Evolutionary conservation across 2,329 filamentous ascomycete genomes (phyloP).

Genomic region (Cadophora sp.): DNA sequence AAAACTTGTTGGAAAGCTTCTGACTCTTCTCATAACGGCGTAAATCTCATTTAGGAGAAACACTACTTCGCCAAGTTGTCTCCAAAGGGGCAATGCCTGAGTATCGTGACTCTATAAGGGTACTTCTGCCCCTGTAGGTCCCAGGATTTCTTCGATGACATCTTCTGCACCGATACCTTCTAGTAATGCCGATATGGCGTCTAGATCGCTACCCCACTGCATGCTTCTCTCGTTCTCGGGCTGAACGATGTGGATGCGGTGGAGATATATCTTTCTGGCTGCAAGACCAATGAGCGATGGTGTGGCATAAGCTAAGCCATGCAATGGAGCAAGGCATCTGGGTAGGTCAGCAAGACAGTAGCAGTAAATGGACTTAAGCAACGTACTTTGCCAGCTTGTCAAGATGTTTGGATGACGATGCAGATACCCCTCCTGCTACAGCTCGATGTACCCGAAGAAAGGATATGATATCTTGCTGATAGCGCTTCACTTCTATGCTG

Average conservation of each 20-base stretch:
- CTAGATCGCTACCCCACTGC: conserved; percentile 86
- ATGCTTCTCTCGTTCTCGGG: conserved; percentile 82
- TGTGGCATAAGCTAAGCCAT: conserved; percentile 80
- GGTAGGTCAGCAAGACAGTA: conserved; percentile 40
- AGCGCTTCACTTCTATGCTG: conserved; percentile 80
- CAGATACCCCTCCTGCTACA: conserved; percentile 78
- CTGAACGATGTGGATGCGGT: conserved; percentile 75
- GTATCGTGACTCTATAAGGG: conserved; percentile 51
- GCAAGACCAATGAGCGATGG: conserved; percentile 85
- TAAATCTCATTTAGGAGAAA: background rate
- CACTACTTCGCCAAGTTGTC: background rate
- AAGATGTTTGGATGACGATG: conserved; percentile 80
- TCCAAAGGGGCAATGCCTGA: background rate
- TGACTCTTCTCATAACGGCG: background rate
- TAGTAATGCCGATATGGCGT: conserved; percentile 71
- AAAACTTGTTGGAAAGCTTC: too few species aligned
- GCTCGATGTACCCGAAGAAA: conserved; percentile 90
- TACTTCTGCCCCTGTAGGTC: conserved; percentile 56
- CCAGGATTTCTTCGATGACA: conserved; percentile 69
- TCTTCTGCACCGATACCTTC: conserved; percentile 66
- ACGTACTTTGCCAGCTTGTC: conserved; percentile 66
- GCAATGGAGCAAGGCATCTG: conserved; percentile 78
- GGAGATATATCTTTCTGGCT: conserved; percentile 84
- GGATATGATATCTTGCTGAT: conserved; percentile 85
- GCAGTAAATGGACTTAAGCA: background rate